Percentiles rank a stretch among this genome's conserved stretches.
Evolutionary conservation across 768 basidiomycete genomes (phyloP).

Genomic region (Baorangia bicolor): DNA sequence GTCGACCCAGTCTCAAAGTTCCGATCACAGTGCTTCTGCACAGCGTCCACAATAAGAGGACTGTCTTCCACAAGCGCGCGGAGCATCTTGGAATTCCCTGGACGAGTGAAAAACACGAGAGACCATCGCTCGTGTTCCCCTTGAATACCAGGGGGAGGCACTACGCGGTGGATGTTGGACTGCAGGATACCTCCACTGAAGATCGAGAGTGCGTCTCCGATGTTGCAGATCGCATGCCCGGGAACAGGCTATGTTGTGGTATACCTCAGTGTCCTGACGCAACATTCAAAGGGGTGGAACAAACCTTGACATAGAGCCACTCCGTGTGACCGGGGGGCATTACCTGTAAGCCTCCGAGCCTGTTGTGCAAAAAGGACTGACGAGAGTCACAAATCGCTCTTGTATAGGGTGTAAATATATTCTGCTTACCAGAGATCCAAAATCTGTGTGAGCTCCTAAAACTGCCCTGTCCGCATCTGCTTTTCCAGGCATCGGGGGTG

Average conservation of each 20-base stretch:
- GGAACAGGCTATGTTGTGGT: constrained; percentile 42
- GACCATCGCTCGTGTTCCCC: too few relatives aligned
- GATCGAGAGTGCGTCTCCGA: constrained; percentile 68
- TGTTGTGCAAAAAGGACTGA: too few relatives aligned
- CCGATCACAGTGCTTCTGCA: constrained; percentile 36
- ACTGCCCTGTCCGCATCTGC: constrained; percentile 34
- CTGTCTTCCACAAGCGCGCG: too few relatives aligned
- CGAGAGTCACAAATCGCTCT: too few relatives aligned
- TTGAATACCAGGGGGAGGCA: too few relatives aligned
- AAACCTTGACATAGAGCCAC: too few relatives aligned
- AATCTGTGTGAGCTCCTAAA: too few relatives aligned
- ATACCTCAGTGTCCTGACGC: background rate
- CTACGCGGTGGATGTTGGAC: too few relatives aligned
- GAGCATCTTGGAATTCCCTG: constrained; percentile 50
- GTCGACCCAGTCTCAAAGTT: constrained; percentile 37
- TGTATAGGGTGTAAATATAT: background rate
- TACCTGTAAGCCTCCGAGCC: too few relatives aligned
- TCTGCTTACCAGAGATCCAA: constrained; percentile 53
- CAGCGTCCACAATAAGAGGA: too few relatives aligned
- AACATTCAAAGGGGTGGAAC: background rate
- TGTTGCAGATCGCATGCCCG: constrained; percentile 57
- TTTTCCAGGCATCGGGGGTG: constrained; percentile 38
- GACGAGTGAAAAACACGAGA: constrained; percentile 70
- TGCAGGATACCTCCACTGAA: too few relatives aligned
- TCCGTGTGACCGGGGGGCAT: too few relatives aligned